Conservation (phyloP, 2,329 filamentous ascomycete species). For the Neonectria magnoliae region DNA sequence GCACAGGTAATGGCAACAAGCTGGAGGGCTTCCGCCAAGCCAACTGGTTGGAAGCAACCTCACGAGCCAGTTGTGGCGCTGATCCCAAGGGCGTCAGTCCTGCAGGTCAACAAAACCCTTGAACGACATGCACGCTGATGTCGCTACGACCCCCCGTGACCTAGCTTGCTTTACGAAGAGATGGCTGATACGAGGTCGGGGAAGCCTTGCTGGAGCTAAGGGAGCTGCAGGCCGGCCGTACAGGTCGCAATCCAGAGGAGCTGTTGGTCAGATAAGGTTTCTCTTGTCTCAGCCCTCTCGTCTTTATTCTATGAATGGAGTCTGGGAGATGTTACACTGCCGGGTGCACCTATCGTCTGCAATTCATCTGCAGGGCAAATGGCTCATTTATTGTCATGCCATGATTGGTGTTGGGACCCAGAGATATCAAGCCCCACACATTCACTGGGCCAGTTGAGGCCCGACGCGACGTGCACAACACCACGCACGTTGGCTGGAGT, state of each 20-base stretch:
- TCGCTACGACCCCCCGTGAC: constrained; percentile 12
- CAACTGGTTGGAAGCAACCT: background rate
- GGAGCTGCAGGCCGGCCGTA: constrained; percentile 1
- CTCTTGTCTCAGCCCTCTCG: constrained; percentile 6
- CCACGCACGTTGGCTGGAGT: constrained; percentile 2
- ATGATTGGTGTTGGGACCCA: constrained; percentile 4
- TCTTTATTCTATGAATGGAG: background rate
- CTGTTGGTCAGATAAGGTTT: constrained; percentile 22
- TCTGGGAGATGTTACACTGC: constrained; percentile 4
- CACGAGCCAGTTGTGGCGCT: constrained; percentile 24
- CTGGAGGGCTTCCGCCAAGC: background rate
- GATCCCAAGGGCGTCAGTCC: constrained; percentile 10
- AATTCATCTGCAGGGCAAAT: constrained; percentile 22
- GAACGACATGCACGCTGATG: constrained; percentile 9
- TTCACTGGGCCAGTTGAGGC: constrained; percentile 19
- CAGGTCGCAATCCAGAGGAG: background rate
- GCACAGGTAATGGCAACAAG: background rate
- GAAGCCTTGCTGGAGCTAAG: background rate
- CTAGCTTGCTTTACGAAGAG: background rate
- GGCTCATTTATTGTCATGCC: constrained; percentile 1
- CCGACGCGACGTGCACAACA: constrained; percentile 21
- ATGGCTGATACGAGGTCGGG: constrained; percentile 11
- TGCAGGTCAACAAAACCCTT: constrained; percentile 1
- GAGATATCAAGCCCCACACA: constrained; percentile 3
- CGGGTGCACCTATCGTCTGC: background rate